Evolutionary conservation across 164 flowering plant genomes (phyloP).

Genomic region (Sextonia rubra): DNA sequence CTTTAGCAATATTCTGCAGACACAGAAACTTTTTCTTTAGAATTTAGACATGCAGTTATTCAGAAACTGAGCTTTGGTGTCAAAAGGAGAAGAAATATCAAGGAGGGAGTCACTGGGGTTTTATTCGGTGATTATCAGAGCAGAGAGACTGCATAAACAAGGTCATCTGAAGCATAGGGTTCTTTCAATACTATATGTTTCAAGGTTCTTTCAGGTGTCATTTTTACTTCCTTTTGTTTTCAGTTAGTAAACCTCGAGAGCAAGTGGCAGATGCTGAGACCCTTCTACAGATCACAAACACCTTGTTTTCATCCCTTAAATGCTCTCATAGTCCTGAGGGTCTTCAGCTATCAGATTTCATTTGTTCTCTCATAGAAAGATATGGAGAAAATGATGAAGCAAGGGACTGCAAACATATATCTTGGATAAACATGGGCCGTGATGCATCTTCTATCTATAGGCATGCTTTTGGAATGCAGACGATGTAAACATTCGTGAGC

Average conservation of each 20-base stretch:
- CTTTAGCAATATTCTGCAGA: neutral
- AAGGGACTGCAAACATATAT: neutral
- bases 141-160: conserved; percentile 23
- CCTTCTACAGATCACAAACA: conserved; percentile 21
- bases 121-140: conserved; percentile 17
- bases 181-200: neutral
- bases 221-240: neutral
- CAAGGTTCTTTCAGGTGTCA: neutral
- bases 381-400: conserved; percentile 4
- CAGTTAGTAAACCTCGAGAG: conserved; percentile 33
- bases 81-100: conserved; percentile 11
- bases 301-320: conserved; percentile 22
- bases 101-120: conserved; percentile 15
- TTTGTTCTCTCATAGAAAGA: conserved; percentile 11
- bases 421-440: conserved; percentile 24
- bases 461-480: conserved; percentile 16
- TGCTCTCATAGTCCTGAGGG: conserved; percentile 15
- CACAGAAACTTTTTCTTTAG: neutral
- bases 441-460: conserved; percentile 18
- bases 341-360: conserved; percentile 21
- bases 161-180: conserved; percentile 14
- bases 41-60: neutral
- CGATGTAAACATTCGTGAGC: conserved; percentile 19
- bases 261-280: conserved; percentile 39
- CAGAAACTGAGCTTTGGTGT: neutral